Evolutionary conservation across 1,284 basidiomycete species (phyloP), one percentile per base, ranked within the genome.

Genomic region (Ceratobasidium sp.): DNA sequence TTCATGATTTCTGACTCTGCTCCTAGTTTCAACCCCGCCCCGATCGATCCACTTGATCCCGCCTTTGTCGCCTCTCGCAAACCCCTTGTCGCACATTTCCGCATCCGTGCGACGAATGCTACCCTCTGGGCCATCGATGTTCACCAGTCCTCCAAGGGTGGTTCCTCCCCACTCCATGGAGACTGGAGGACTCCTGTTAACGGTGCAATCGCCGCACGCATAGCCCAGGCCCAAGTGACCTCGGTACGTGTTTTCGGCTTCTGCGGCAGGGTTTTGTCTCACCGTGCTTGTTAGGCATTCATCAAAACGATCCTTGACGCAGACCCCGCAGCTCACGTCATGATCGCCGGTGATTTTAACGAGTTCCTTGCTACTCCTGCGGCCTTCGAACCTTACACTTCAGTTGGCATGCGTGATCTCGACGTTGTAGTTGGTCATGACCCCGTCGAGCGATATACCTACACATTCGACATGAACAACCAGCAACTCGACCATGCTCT

Each of bases 341-440:
- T 92, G 67, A 84, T 90, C 15, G 89, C 87, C 4, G 91, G 91
- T 15, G 91, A 92, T 84, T 91, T 89, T 85, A 93, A 93, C 83
- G 91, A 92, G 81, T 91, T 87, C 83, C 80, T 87, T 15, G 88
- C 90, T 79, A 87, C 90, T 0, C 87, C 88, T 61, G 86, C 88
- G 9, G 90, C 89, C 46, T 91, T 89, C 82, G 84, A 85, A 56
- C 85, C 90, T 2, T 84, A 91, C 79, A 84, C 83, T 7, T 82
- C 83, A 7, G 81, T 90, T 63, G 72, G 60, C 26, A 82, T 90
- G 78, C 83, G 83, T 33, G 90, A 91, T 69, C 86, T 89, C 61
- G 90, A 91, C 83, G 89, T 87, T 78, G 85, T 87, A 5, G 88
- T 89, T 13, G 83, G 83, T 66, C 85, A 90, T 61, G 85, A 87